A percentile compares a stretch with the other conserved stretches of the same genome.
Evolutionary conservation across 768 basidiomycete species (phyloP).

Genomic region (Russula sp.): DNA sequence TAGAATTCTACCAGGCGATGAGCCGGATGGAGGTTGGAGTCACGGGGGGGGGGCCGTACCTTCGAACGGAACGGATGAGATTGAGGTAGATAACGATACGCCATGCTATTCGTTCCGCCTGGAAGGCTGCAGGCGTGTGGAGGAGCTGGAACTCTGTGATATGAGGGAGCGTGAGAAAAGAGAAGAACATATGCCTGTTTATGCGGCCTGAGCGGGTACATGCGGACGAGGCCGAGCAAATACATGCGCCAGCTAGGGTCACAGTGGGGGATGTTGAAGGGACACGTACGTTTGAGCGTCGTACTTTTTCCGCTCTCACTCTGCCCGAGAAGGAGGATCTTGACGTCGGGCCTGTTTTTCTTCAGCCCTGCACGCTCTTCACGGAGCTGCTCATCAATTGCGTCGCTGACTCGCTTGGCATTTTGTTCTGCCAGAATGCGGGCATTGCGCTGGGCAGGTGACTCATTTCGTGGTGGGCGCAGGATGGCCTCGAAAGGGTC

Average conservation of each 20-base stretch:
- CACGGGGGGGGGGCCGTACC: constrained; percentile 35
- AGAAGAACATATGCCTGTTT: background rate
- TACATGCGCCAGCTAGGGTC: background rate
- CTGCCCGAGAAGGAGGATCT: constrained; percentile 76
- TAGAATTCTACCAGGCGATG: constrained; percentile 45
- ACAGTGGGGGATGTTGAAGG: background rate
- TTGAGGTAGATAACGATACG: constrained; percentile 85
- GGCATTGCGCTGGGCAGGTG: constrained; percentile 54
- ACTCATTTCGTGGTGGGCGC: constrained; percentile 66
- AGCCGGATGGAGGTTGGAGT: constrained; percentile 5
- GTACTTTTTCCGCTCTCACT: constrained; percentile 89
- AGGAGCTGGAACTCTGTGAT: constrained; percentile 72
- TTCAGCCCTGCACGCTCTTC: constrained; percentile 54
- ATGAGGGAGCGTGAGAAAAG: constrained; percentile 2
- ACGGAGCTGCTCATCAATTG: constrained; percentile 73
- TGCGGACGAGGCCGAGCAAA: background rate
- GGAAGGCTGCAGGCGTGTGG: constrained; percentile 70
- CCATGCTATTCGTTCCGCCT: constrained; percentile 78
- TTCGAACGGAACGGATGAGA: constrained; percentile 72
- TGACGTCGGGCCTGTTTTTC: constrained; percentile 56
- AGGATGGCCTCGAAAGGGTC: constrained; percentile 67
- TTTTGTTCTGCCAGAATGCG: constrained; percentile 61
- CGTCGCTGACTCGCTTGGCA: constrained; percentile 66
- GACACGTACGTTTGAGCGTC: constrained; percentile 76
- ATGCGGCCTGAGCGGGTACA: background rate